Base-by-base conservation (phyloP, 2,329 filamentous ascomycete species). In the Cordyceps javanica region DNA sequence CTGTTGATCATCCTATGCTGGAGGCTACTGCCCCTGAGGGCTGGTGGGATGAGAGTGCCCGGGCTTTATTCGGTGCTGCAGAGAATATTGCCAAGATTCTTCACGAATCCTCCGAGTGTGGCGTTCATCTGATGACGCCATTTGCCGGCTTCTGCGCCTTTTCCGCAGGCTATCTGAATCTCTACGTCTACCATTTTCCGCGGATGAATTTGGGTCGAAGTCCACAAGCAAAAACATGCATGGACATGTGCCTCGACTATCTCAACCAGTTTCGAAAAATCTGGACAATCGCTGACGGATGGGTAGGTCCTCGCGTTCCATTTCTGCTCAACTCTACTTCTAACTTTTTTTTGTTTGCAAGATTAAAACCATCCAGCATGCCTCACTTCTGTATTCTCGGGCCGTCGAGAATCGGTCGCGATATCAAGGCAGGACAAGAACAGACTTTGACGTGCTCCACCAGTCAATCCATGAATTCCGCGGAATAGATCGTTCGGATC, bases 141-240 rank as follows among this genome's bases (percentile, higher is more conserved):
- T 78, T 77, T 55, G 68, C 73, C 0, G 75, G 74, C 0, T 76
- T 77, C n/a, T 77, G 75, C 55, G 71, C 72, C 2, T 77, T 78
- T 38, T 76, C 75, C 0, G 74, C 75, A 0, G 73, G 72, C 1
- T 74, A 72, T 4, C 67, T 76, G 50, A 76, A 75, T 26, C 60
- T 74, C 0, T 77, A 77, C 58, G 66, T 73, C 2, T 67, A 65
- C 3, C 55, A 64, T 4, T 78, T 76, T 26, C 75, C 75, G 0
- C 65, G 65, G 2, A 77, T 77, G 70, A 77, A 76, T 58, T 60
- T 72, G 1, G 64, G 66, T 1, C 61, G 70, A 13, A 72, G 69
- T 50, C 60, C 61, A 1, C 57, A 52, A 5, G 63, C 66, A 3
- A 60, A 63, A 14, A 59, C 62, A 44, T 57, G 59, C 19, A 59